These are phyloP conservation scores for Themeda triandra DNA, from an alignment of 176 grass and related monocot species.

Conservation along the genomic window DNA sequence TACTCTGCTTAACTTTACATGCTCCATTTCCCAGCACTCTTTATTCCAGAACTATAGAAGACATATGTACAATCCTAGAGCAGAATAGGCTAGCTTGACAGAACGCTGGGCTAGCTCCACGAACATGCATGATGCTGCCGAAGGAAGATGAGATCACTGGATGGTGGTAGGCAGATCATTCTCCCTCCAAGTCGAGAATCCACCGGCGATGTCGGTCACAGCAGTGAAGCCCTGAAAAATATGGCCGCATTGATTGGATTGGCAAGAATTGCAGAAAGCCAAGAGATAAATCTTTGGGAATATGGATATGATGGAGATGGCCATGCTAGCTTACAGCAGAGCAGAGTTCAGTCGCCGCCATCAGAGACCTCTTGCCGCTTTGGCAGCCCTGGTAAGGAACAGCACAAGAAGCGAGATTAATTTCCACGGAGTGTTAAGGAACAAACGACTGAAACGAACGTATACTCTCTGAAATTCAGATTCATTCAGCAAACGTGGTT, in stretches of 20 bases:
- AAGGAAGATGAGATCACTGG: not conserved
- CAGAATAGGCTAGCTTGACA: too few species aligned
- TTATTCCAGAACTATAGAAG: too few species aligned
- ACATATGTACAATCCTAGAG: not conserved
- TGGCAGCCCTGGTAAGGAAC: slow-evolving; percentile 58
- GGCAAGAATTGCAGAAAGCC: not conserved
- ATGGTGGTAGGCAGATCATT: not conserved
- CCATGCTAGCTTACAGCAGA: slow-evolving; percentile 46
- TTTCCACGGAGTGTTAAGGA: not conserved
- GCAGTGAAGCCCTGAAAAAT: slow-evolving; percentile 62
- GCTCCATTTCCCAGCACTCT: not conserved
- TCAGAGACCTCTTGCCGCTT: slow-evolving; percentile 78
- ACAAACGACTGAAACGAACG: not conserved
- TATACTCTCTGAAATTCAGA: not conserved
- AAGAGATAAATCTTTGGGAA: not conserved
- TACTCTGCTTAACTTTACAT: too few species aligned
- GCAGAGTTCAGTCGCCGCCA: slow-evolving; percentile 69
- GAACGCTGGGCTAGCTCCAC: not conserved
- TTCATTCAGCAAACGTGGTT: slow-evolving; percentile 1
- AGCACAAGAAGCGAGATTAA: not conserved
- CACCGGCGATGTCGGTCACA: slow-evolving; percentile 73
- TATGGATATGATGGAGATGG: not conserved
- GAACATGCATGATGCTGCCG: not conserved
- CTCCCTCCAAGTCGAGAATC: slow-evolving; percentile 57
- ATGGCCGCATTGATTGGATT: not conserved